These are phyloP conservation scores for Inonotus obliquus DNA, from an alignment of 1,284 basidiomycete genomes.

Conservation along the genomic window DNA sequence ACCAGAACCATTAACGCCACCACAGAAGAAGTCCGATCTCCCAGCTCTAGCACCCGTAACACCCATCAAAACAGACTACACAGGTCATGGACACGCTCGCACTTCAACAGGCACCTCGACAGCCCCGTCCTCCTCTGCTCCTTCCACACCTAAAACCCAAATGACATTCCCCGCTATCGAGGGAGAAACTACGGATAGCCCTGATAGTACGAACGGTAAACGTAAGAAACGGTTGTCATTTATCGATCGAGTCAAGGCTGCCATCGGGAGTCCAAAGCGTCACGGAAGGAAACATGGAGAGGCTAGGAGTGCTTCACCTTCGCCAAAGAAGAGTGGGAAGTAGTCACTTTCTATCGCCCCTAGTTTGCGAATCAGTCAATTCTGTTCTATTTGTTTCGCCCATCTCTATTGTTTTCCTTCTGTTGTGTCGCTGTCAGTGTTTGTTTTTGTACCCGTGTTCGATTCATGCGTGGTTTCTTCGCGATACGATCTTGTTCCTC, in stretches of 20 bases:
- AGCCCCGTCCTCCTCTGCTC: conserved; percentile 11
- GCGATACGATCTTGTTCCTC: background rate
- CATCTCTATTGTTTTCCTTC: background rate
- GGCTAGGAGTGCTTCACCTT: background rate
- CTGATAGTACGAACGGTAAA: conserved; percentile 16
- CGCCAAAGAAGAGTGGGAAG: background rate
- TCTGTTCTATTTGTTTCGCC: background rate
- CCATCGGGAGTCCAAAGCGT: conserved; percentile 18
- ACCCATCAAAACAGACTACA: conserved; percentile 11
- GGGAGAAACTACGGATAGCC: conserved; percentile 10
- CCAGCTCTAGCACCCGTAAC: conserved; percentile 6
- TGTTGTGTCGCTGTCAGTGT: background rate
- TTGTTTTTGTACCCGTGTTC: background rate
- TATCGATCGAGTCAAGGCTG: conserved; percentile 27
- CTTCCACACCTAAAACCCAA: conserved; percentile 17
- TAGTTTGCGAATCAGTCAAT: background rate
- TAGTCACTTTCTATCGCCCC: background rate
- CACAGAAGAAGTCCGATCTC: conserved; percentile 3
- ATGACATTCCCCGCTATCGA: background rate
- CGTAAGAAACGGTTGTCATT: conserved; percentile 27
- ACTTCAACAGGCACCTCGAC: conserved; percentile 6
- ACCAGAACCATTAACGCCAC: conserved; percentile 13
- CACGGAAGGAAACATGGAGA: conserved; percentile 13
- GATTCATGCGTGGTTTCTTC: background rate
- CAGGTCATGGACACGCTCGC: background rate